Base-by-base conservation (phyloP, 163 green algal species). In the Scenedesmus sp. region DNA sequence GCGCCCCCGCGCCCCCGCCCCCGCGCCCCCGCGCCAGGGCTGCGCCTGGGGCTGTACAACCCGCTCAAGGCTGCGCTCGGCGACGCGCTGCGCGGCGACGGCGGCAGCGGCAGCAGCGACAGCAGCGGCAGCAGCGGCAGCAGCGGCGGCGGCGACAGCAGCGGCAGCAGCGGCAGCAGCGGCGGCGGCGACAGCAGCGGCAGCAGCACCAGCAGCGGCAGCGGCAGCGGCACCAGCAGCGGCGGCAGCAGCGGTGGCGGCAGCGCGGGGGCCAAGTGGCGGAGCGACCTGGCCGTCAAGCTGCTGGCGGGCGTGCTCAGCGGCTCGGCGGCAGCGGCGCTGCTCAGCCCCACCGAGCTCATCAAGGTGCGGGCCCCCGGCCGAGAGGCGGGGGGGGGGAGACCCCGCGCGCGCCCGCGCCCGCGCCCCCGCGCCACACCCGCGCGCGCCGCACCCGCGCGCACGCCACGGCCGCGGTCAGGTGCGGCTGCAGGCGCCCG, bases 271-370 rank as follows among this genome's bases (percentile, higher is more conserved):
- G 79, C 5, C 73, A 82, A n/a, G n/a, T 29, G 33, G 48, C 4
- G 4, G 11, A 5, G 20, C 39, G 47, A 10, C 33, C 15, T 74
- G 17, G 60, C 64, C 33, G 71, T 70, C 63, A 97, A 97, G 70
- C 79, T 97, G 26, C 75, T 89, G 36, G 85, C 90, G 0, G 93
- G 93, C n/a, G 89, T 85, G 79, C n/a, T 89, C 1, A 90, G 76
- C 39, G 93, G 93, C 48, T 86, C 82, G 36, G 22, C 95, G 26
- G 93, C 93, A 5, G 91, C 93, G 17, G 88, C 83, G 3, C 80
- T 94, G n/a, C 91, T 87, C 15, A 96, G 92, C 66, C 93, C 93
- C 63, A 96, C 94, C 48, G 93, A 97, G 81, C 89, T 97, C 2
- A 63, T 97, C 4, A 97, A 96, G 75, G 89, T 87, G n/a, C 63